Conservation (phyloP, 176 grass and related monocot genomes). For the Bolboschoenus planiculmis region DNA sequence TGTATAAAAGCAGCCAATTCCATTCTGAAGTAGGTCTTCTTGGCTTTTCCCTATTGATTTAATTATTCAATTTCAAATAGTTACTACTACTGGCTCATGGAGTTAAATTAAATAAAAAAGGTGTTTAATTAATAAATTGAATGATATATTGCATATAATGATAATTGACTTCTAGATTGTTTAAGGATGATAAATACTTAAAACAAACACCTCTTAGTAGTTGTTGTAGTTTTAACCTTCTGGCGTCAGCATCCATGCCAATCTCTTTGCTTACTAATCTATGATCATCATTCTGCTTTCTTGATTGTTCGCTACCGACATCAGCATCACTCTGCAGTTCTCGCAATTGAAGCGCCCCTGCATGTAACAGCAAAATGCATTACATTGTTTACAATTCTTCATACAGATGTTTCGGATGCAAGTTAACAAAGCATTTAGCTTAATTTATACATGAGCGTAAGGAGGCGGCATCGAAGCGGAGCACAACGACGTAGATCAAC, state of each 20-base stretch:
- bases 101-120: not conserved
- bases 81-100: not conserved
- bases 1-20: not conserved
- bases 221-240: not conserved
- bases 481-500: constrained; percentile 2
- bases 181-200: not conserved
- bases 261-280: not conserved
- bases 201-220: constrained; percentile 9
- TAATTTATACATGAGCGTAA: constrained; percentile 5
- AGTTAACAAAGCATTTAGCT: not conserved
- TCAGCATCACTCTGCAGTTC: not conserved
- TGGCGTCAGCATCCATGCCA: not conserved
- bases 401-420: not conserved
- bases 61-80: not conserved
- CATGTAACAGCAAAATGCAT: constrained; percentile 1
- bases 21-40: constrained; percentile 12
- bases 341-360: constrained; percentile 15
- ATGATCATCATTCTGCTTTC: not conserved
- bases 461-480: not conserved
- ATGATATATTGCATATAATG: not conserved
- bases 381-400: not conserved
- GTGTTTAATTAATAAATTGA: not conserved
- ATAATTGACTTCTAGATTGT: not conserved
- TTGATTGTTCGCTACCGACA: not conserved
- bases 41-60: constrained; percentile 9